These are phyloP conservation scores for Tylopilus felleus DNA, from an alignment of 768 basidiomycete species.

Conservation along the genomic window DNA sequence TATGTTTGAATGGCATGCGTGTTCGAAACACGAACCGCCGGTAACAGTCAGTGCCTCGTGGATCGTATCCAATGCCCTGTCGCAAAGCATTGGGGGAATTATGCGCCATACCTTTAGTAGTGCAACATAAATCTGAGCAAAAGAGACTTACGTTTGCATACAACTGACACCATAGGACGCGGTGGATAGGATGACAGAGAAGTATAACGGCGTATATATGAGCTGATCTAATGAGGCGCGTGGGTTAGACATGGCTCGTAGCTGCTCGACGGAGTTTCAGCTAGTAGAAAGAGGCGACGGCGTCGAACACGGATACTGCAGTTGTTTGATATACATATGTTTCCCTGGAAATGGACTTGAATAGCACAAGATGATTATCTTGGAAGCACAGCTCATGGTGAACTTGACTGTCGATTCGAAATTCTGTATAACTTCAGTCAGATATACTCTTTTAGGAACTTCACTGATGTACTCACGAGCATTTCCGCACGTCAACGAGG, in stretches of 20 bases:
- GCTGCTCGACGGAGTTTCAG: neutral
- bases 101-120: neutral
- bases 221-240: neutral
- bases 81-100: neutral
- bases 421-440: no score
- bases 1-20: neutral
- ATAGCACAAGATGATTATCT: no score
- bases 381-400: no score
- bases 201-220: neutral
- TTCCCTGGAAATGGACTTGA: no score
- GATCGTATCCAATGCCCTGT: conserved; percentile 8
- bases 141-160: conserved; percentile 12
- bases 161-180: conserved; percentile 4
- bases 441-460: no score
- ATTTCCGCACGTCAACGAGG: no score
- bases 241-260: neutral
- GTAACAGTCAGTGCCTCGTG: conserved; percentile 2
- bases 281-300: no score
- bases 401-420: no score
- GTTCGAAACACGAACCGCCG: conserved; percentile 4
- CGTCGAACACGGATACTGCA: neutral
- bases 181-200: neutral
- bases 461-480: no score
- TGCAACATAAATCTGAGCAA: neutral
- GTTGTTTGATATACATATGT: neutral